phyloP scores from a whole-genome alignment of 345 rosid species.

The Eucalyptus erythrocorys region DNA sequence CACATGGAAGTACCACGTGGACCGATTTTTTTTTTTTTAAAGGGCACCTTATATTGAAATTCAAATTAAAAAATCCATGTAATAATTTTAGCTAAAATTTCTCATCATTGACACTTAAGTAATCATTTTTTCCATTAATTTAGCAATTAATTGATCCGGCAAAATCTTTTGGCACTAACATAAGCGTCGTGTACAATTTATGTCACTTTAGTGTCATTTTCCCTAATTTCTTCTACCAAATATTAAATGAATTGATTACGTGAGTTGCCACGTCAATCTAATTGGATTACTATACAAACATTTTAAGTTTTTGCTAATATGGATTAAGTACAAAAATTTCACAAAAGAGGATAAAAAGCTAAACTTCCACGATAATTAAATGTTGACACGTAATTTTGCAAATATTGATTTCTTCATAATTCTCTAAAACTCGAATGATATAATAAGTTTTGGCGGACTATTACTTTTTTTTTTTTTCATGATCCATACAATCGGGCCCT shows the following conservation, averaged over 20 bases:
- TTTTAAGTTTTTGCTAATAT: neutral
- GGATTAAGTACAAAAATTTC: neutral
- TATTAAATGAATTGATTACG: neutral
- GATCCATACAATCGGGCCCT: neutral
- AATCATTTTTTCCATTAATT: too few species aligned
- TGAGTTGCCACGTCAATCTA: neutral
- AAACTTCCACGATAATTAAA: neutral
- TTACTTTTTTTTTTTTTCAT: too few species aligned
- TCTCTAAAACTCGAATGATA: neutral
- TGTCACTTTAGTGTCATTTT: too few species aligned
- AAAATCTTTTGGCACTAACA: fast-evolving
- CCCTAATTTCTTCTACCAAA: neutral
- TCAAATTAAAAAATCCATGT: too few species aligned
- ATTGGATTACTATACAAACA: neutral
- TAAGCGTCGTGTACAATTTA: too few species aligned
- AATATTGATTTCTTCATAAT: neutral
- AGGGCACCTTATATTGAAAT: too few species aligned
- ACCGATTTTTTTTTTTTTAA: too few species aligned
- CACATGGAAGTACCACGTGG: too few species aligned
- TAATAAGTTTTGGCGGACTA: neutral
- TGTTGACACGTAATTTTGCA: neutral
- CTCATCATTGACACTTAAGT: too few species aligned
- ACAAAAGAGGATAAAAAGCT: neutral
- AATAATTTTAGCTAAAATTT: too few species aligned
- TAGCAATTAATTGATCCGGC: too few species aligned